These are phyloP conservation scores for Daldinia eschscholtzii DNA, from an alignment of 2,329 filamentous ascomycete genomes.

Conservation along the genomic window DNA sequence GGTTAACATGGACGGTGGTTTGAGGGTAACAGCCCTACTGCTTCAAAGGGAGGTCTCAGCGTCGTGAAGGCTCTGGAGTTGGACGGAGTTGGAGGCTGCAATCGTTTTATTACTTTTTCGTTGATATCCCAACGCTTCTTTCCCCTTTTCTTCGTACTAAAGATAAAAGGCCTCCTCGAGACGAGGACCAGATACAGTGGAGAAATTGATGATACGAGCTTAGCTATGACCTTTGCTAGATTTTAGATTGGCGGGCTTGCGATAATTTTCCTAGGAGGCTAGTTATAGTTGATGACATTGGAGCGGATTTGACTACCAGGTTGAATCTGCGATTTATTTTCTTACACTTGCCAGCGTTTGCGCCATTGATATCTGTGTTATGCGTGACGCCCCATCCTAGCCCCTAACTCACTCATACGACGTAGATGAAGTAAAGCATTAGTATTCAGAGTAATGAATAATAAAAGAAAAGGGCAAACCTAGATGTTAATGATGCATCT, in stretches of 20 bases:
- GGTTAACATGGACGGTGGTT: conserved; percentile 19
- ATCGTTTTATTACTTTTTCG: conserved; percentile 6
- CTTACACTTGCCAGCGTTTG: not conserved
- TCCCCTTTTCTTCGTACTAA: conserved; percentile 10
- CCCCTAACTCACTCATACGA: not conserved
- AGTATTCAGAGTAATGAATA: not conserved
- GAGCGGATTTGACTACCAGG: conserved; percentile 18
- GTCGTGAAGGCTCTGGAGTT: conserved; percentile 25
- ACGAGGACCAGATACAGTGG: conserved; percentile 6
- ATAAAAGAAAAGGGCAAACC: not conserved
- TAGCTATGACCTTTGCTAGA: conserved; percentile 10
- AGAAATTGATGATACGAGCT: conserved; percentile 16
- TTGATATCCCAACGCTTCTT: conserved; percentile 24
- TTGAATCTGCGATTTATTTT: conserved; percentile 18
- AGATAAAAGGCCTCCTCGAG: conserved; percentile 1
- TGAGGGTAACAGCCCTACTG: conserved; percentile 7
- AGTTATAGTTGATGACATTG: conserved; percentile 33
- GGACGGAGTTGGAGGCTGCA: conserved; percentile 14
- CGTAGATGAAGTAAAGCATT: not conserved
- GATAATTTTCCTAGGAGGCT: conserved; percentile 9
- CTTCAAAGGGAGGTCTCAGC: conserved; percentile 13
- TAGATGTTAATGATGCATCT: not conserved
- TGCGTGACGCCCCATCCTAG: not conserved
- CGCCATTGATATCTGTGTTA: not conserved
- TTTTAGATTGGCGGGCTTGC: conserved; percentile 18